These are phyloP conservation scores for Choanephora cucurbitarum DNA, from an alignment of 371 early-diverging fungal genomes.

Conservation along the genomic window DNA sequence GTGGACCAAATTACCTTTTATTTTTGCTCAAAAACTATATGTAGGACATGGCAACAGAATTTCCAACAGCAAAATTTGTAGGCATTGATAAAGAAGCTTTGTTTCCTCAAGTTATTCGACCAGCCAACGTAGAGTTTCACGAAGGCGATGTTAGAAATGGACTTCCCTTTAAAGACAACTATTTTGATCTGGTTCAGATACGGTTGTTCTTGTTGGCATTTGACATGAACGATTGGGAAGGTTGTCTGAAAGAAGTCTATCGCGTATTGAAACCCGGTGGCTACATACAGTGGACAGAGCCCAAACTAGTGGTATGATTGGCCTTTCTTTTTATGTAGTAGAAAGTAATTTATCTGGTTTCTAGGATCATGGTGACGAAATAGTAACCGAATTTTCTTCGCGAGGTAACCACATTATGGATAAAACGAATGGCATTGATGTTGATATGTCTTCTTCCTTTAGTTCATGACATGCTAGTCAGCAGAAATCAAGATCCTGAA, in stretches of 20 bases:
- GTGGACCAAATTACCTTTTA: neutral
- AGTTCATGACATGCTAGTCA: neutral
- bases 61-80: conserved; percentile 39
- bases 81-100: conserved; percentile 50
- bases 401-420: neutral
- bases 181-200: conserved; percentile 55
- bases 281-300: conserved; percentile 42
- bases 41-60: conserved; percentile 53
- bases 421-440: neutral
- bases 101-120: conserved; percentile 46
- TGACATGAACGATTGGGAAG: conserved; percentile 18
- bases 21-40: neutral
- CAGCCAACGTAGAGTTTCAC: conserved; percentile 44
- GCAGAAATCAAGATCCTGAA: conserved; percentile 7
- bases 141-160: conserved; percentile 43
- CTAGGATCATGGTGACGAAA: conserved; percentile 8
- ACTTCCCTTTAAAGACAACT: conserved; percentile 43
- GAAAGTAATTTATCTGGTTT: neutral
- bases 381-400: neutral
- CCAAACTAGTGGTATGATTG: conserved; percentile 23
- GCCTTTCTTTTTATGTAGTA: no score
- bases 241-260: conserved; percentile 21
- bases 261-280: conserved; percentile 53
- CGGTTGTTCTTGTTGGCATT: conserved; percentile 34
- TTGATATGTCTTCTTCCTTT: neutral